Percentiles rank a stretch among this genome's conserved stretches.
These are phyloP conservation scores for Piloderma croceum DNA, from an alignment of 768 basidiomycete genomes.

Conservation along the genomic window DNA sequence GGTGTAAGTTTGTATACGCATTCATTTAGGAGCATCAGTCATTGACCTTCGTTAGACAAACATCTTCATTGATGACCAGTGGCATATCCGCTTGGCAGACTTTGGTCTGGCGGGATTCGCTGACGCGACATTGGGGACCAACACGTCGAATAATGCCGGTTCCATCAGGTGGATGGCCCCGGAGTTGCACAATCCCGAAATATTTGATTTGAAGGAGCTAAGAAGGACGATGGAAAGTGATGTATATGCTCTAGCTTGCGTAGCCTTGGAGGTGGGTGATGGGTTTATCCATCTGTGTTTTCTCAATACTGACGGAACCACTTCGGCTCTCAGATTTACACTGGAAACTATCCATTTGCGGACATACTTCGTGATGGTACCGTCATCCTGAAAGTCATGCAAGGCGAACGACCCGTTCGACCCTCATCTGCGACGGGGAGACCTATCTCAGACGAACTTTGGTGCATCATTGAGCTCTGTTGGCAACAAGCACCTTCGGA, in stretches of 20 bases:
- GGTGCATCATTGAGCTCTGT: conserved; percentile 13
- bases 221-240: conserved; percentile 25
- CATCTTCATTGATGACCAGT: conserved; percentile 7
- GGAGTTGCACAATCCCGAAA: conserved; percentile 28
- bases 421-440: conserved; percentile 1
- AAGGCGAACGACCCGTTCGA: conserved; percentile 14
- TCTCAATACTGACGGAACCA: background rate
- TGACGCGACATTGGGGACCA: conserved; percentile 6
- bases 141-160: conserved; percentile 22
- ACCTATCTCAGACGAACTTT: conserved; percentile 12
- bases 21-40: background rate
- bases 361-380: conserved; percentile 15
- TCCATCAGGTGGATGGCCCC: conserved; percentile 33
- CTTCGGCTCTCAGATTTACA: conserved; percentile 10
- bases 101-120: conserved; percentile 7
- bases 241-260: conserved; percentile 30
- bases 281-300: background rate
- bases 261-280: conserved; percentile 25
- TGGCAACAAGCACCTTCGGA: conserved; percentile 12
- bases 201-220: conserved; percentile 18
- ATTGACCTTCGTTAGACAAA: conserved; percentile 2
- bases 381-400: conserved; percentile 17
- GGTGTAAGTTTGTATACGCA: background rate
- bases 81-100: conserved; percentile 8
- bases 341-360: conserved; percentile 16